Conservation (phyloP, 192 early-diverging fungal genomes). For the Backusella tarrabulga region DNA sequence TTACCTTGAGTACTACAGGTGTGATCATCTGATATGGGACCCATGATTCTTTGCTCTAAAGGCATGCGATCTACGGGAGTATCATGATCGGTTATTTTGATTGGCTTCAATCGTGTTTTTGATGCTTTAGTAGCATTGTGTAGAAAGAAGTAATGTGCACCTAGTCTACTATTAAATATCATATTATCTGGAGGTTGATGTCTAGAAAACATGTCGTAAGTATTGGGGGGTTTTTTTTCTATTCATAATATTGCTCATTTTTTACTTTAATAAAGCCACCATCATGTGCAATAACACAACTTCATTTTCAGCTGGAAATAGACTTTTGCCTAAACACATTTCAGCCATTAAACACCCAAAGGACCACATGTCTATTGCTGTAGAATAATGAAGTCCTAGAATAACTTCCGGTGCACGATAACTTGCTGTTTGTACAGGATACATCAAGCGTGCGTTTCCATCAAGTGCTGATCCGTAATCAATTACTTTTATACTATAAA, state of each 20-base stretch:
- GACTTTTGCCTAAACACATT: conserved; percentile 86
- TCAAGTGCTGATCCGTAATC: conserved; percentile 98
- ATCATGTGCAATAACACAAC: conserved; percentile 92
- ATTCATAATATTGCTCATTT: not conserved
- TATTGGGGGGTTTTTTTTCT: not conserved
- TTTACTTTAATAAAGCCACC: conserved; percentile 84
- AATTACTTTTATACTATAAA: conserved; percentile 93
- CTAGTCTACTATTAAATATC: conserved; percentile 45
- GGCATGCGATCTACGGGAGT: not conserved
- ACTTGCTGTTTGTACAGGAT: conserved; percentile 97
- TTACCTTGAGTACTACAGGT: not conserved
- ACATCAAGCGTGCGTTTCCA: conserved; percentile 80
- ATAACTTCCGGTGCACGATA: conserved; percentile 96
- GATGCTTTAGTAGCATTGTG: not conserved
- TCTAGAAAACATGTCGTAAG: not conserved
- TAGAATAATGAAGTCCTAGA: conserved; percentile 86
- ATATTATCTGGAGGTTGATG: conserved; percentile 78
- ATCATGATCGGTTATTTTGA: not conserved
- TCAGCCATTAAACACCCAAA: conserved; percentile 97
- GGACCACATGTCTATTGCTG: conserved; percentile 99
- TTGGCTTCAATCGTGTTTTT: not conserved
- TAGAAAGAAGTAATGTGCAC: not conserved
- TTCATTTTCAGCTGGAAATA: conserved; percentile 94
- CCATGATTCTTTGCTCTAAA: not conserved
- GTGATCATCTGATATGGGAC: not conserved